Base-by-base conservation (phyloP, 768 basidiomycete genomes). In the Xerocomus potaroensis region DNA sequence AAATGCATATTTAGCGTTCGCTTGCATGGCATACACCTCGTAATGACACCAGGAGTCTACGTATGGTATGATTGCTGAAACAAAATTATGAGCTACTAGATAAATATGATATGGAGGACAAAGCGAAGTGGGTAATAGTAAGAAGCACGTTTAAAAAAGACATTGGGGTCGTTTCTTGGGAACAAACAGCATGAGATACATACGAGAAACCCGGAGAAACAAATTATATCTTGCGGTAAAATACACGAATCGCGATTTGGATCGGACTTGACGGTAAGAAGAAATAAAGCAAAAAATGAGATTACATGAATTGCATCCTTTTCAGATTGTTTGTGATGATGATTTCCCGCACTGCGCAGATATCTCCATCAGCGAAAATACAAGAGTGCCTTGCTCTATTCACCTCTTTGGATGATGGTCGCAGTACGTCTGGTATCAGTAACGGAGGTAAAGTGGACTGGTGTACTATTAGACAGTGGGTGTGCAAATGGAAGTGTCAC, bases 381-480 rank as follows among this genome's bases (percentile, higher is more conserved):
- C n/a, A 7, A 14, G 16, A 19, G 2, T 41, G 41, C 43, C 36
- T 23, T 4, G n/a, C 8, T 9, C 22, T 21, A 66, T 79, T 48
- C 56, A 88, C 87, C 87, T 50, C 76, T 77, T 27, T 79, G 69
- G 55, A 91, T 90, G 58, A 91, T 89, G 14, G 76, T 82, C 31
- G 76, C 72, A 30, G 88, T 91, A 54, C 75, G 72, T 61, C 77
- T 75, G 48, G 84, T 88, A 67, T 91, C 87, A n/a, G 83, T 88
- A 40, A 91, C 88, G 43, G 85, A 77, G 9, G 88, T 91, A 47
- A 83, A 72, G 64, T 91, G 87, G 44, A 87, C 88, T 91, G 51
- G 31, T 29, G 18, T 0, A 14, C 12, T 7, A 21, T 68, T 21
- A 64, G 56, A 45, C 22, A 24, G 19, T 14, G 18, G 4, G 19